Percentiles rank a stretch among this genome's conserved stretches.
Evolutionary conservation across 139 green algal genomes (phyloP).

Genomic region (Penium margaritaceum): DNA sequence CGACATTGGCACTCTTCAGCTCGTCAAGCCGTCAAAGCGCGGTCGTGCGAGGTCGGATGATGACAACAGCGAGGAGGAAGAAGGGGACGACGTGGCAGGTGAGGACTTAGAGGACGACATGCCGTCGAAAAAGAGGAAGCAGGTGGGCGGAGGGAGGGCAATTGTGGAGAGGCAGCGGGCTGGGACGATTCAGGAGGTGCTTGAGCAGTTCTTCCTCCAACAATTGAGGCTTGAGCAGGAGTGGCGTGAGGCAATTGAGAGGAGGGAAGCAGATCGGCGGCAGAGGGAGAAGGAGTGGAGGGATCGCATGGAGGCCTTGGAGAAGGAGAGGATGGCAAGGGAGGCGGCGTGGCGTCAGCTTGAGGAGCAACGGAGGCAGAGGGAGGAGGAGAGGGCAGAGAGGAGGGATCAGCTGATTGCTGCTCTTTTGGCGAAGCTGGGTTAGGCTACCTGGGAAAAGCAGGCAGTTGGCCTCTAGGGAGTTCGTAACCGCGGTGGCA

Average conservation of each 20-base stretch:
- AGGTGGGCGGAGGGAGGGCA: too few species aligned
- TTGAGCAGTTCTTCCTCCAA: constrained; percentile 37
- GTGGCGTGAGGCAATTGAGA: constrained; percentile 28
- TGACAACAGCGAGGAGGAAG: too few species aligned
- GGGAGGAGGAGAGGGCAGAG: constrained; percentile 26
- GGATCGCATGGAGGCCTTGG: constrained; percentile 22
- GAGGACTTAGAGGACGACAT: too few species aligned
- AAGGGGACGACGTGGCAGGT: too few species aligned
- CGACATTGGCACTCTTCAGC: too few species aligned
- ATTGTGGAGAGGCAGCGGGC: constrained; percentile 12
- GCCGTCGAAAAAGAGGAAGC: too few species aligned
- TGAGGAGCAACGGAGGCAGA: constrained; percentile 18
- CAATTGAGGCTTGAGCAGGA: constrained; percentile 33
- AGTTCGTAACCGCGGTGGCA: too few species aligned
- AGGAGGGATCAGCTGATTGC: constrained; percentile 34
- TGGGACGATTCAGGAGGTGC: constrained; percentile 27
- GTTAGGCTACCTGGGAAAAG: too few species aligned
- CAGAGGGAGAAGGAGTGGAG: constrained; percentile 28
- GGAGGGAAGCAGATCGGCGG: constrained; percentile 17
- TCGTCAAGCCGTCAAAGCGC: too few species aligned
- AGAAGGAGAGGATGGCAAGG: neutral
- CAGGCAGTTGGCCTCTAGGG: too few species aligned
- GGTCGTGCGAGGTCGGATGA: too few species aligned
- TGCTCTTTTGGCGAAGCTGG: constrained; percentile 22
- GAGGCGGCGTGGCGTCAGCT: constrained; percentile 24